Conservation (phyloP, 2,329 filamentous ascomycete species). For the Trematosphaeria pertusa region DNA sequence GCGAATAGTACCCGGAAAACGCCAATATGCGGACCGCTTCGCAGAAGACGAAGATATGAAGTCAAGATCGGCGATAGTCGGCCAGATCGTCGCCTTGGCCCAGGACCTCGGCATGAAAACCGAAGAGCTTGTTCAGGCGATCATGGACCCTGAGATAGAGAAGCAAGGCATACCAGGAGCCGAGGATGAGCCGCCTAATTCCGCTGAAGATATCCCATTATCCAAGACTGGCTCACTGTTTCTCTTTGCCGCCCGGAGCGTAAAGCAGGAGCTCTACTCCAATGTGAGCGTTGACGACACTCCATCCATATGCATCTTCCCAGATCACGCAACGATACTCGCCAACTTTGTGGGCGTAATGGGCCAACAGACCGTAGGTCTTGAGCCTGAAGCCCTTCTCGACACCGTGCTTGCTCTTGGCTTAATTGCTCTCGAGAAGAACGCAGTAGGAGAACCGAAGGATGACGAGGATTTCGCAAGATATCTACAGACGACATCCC, state of each 20-base stretch:
- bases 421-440: conserved; percentile 56
- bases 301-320: conserved; percentile 57
- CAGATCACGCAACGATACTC: conserved; percentile 59
- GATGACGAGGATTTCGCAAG: conserved; percentile 60
- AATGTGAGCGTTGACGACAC: conserved; percentile 45
- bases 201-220: conserved; percentile 61
- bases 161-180: conserved; percentile 53
- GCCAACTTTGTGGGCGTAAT: conserved; percentile 57
- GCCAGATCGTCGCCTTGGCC: conserved; percentile 73
- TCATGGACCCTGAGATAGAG: conserved; percentile 49
- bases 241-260: conserved; percentile 60
- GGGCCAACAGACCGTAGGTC: conserved; percentile 44
- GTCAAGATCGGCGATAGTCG: conserved; percentile 70
- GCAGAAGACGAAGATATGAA: conserved; percentile 68
- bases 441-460: conserved; percentile 53
- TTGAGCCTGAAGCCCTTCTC: conserved; percentile 59
- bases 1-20: conserved; percentile 66
- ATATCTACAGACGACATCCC: conserved; percentile 58
- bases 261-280: conserved; percentile 58
- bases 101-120: conserved; percentile 62
- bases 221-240: conserved; percentile 63
- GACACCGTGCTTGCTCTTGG: conserved; percentile 62
- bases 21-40: conserved; percentile 69
- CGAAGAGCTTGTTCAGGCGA: conserved; percentile 55
- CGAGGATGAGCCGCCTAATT: conserved; percentile 62